A percentile compares a stretch with the other conserved stretches of the same genome.
Evolutionary conservation across 2,329 filamentous ascomycete species (phyloP).

Genomic region (Arthroderma sp.): DNA sequence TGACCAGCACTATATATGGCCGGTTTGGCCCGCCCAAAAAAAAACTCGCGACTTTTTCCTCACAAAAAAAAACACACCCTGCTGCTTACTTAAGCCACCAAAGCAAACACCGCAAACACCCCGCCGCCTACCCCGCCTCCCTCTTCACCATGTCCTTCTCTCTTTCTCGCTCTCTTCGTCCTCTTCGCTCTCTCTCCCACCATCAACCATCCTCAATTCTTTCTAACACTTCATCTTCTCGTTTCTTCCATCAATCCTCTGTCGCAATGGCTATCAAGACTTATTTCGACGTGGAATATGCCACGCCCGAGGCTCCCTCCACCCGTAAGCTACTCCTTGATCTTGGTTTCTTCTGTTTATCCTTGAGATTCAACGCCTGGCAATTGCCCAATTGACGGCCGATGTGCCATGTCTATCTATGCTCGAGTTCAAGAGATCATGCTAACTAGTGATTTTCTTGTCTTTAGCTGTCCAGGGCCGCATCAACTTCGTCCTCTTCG

Average conservation of each 20-base stretch:
- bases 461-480: constrained; percentile 56
- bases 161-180: constrained; percentile 14
- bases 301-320: constrained; percentile 38
- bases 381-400: constrained; percentile 1
- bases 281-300: constrained; percentile 61
- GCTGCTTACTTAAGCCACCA: neutral
- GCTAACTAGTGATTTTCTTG: constrained; percentile 1
- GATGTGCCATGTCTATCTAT: constrained; percentile 13
- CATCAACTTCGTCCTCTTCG: constrained; percentile 81
- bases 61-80: neutral
- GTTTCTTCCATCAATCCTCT: constrained; percentile 51
- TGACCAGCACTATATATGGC: neutral
- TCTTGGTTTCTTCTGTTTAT: constrained; percentile 1
- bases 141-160: constrained; percentile 13
- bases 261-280: constrained; percentile 63
- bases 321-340: constrained; percentile 24
- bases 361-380: neutral
- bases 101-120: constrained; percentile 8
- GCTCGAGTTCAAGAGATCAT: constrained; percentile 12
- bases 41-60: neutral
- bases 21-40: neutral
- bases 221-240: constrained; percentile 21
- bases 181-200: constrained; percentile 8
- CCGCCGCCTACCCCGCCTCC: constrained; percentile 11
- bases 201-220: constrained; percentile 22